These are phyloP conservation scores for Grosmannia penicillata DNA, from an alignment of 2,329 filamentous ascomycete genomes.

Conservation along the genomic window DNA sequence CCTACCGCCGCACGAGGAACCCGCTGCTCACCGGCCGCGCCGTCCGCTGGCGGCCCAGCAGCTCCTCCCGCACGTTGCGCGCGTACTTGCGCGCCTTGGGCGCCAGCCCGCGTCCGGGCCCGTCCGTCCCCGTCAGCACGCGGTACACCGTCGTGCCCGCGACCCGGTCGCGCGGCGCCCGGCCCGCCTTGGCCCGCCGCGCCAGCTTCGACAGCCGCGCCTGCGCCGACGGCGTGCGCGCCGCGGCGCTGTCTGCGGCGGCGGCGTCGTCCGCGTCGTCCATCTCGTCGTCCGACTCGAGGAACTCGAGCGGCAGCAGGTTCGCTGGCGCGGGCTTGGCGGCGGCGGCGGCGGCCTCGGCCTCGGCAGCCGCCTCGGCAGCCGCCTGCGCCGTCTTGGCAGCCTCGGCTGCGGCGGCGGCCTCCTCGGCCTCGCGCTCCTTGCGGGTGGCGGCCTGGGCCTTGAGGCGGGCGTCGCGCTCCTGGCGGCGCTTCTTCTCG, in stretches of 20 bases:
- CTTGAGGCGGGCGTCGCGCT: constrained; percentile 38
- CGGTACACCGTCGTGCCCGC: constrained; percentile 41
- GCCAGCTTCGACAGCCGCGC: constrained; percentile 19
- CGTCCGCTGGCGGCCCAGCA: constrained; percentile 29
- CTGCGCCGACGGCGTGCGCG: neutral
- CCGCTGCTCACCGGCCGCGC: constrained; percentile 23
- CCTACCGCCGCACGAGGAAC: constrained; percentile 25
- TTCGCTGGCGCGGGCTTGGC: constrained; percentile 24
- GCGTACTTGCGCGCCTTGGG: constrained; percentile 30
- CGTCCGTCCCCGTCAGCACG: constrained; percentile 27
- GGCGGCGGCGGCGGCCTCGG: constrained; percentile 10
- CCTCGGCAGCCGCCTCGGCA: constrained; percentile 13
- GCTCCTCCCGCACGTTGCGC: constrained; percentile 24
- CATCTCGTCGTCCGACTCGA: constrained; percentile 34
- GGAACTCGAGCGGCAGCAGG: constrained; percentile 36
- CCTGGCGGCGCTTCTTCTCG: constrained; percentile 39
- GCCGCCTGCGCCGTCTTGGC: constrained; percentile 10
- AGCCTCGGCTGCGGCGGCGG: neutral
- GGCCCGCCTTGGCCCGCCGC: neutral
- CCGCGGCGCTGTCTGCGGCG: neutral
- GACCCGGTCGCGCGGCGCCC: constrained; percentile 28
- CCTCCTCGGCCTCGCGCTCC: constrained; percentile 12
- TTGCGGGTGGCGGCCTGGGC: constrained; percentile 38
- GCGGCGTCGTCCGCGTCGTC: constrained; percentile 12
- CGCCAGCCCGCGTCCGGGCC: constrained; percentile 30